Evolutionary conservation across 73 alveolate genomes (phyloP), one percentile per base, ranked within the genome.

Genomic region (Effrenium voratum): DNA sequence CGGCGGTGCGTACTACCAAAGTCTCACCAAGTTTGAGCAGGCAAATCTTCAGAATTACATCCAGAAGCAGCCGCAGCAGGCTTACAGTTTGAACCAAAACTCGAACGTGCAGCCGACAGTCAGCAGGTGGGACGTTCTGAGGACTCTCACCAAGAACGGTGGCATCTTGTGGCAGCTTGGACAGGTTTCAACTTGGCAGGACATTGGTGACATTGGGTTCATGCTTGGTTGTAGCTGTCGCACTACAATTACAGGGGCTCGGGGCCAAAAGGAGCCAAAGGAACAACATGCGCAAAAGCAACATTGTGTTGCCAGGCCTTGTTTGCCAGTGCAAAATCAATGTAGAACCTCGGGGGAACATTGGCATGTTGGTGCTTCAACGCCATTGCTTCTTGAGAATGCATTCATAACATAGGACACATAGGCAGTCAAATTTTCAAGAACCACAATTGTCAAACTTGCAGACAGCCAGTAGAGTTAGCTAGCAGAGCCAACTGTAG

Each of bases 161-260:
- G 93, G 93, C 5, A n/a, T 82, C 40, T 28, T 49, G 41, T 82
- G 93, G 93, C 49, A 16, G 44, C 68, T 45, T 43, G 90, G 57
- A 22, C 47, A 26, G 15, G 16, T 5, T 60, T 5, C 36, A 10
- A 10, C 36, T 60, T 60, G 34, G 16, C 3, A 36, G 16, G 16
- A 19, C 34, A 24, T 4, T 5, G 16, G 75, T 60, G 16, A 36
- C 5, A 3, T 32, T 60, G 6, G 15, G 15, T 60, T 5, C 30
- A 4, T 4, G 6, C 3, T 32, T 5, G 15, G 15, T 10, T 60
- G 75, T 19, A 10, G 75, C 30, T 19, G 34, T 60, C 30, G 36
- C 30, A 3, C 40, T 60, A 3, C 15, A 24, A 3, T 32, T 60
- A 4, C 6, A 10, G 15, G 34, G 36, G 16, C 5, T 60, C 40